Evolutionary conservation across 2,329 filamentous ascomycete genomes (phyloP).

Genomic region (Colletotrichum sp.): DNA sequence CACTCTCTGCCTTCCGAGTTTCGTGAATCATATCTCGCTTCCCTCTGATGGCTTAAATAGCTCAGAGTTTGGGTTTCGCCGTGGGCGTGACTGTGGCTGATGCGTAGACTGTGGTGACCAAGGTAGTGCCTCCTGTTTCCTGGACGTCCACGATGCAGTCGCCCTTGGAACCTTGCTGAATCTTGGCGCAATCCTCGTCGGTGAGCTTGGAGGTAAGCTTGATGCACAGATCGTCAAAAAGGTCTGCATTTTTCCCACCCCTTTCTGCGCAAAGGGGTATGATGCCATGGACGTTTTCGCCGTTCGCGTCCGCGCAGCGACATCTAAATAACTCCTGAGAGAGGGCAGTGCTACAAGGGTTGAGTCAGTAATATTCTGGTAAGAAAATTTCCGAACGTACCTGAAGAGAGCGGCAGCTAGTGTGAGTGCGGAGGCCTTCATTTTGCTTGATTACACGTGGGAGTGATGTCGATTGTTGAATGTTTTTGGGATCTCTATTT

Average conservation of each 20-base stretch:
- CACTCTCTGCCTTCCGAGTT: not conserved
- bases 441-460: not conserved
- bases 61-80: not conserved
- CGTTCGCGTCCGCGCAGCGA: not conserved
- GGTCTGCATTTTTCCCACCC: not conserved
- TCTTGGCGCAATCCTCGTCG: not conserved
- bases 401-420: not conserved
- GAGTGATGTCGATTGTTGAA: fast-evolving
- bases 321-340: not conserved
- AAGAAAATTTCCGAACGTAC: fast-evolving
- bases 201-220: not conserved
- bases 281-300: not conserved
- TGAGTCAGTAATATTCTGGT: not conserved
- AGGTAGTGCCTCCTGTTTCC: not conserved
- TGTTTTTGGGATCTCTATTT: not conserved
- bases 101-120: not conserved
- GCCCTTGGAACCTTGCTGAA: not conserved
- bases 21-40: not conserved
- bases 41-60: not conserved
- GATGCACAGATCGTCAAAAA: not conserved
- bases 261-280: not conserved
- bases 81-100: not conserved
- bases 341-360: not conserved
- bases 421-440: not conserved
- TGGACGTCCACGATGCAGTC: not conserved